Percentiles rank a stretch among this genome's conserved stretches.
Evolutionary conservation across 257 asterid species (phyloP).

Genomic region (Solanum neorickii): DNA sequence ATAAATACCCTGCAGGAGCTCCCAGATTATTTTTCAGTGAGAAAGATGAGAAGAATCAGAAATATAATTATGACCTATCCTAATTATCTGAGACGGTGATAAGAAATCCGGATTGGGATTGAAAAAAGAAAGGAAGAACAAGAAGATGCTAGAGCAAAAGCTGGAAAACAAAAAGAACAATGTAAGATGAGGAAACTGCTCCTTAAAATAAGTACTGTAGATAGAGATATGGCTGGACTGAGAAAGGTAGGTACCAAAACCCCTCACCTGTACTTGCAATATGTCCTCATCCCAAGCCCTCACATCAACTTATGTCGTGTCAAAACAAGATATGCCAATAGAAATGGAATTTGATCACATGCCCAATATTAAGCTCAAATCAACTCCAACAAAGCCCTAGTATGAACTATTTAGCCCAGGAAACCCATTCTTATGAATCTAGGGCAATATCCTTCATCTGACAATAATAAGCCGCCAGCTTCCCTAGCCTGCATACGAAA

Average conservation of each 20-base stretch:
- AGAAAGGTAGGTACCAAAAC: neutral
- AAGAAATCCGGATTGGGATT: neutral
- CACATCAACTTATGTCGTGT: neutral
- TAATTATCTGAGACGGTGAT: neutral
- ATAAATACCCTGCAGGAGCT: neutral
- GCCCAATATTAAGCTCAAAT: neutral
- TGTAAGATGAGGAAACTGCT: neutral
- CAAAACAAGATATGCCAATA: neutral
- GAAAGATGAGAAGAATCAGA: neutral
- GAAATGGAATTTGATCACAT: neutral
- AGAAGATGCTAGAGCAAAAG: neutral
- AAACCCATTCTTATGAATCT: neutral
- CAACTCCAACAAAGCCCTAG: neutral
- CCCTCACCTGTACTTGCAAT: conserved; percentile 1
- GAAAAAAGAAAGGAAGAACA: neutral
- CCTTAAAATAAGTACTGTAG: neutral
- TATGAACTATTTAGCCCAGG: neutral
- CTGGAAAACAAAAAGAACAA: neutral
- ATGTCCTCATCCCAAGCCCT: neutral
- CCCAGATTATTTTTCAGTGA: neutral
- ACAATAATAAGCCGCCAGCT: neutral
- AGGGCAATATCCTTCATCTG: conserved; percentile 2
- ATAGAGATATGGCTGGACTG: neutral
- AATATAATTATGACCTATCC: neutral
- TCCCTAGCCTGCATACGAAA: conserved; percentile 1